These are phyloP conservation scores for Dendryphion nanum DNA, from an alignment of 2,329 filamentous ascomycete species.

Conservation along the genomic window DNA sequence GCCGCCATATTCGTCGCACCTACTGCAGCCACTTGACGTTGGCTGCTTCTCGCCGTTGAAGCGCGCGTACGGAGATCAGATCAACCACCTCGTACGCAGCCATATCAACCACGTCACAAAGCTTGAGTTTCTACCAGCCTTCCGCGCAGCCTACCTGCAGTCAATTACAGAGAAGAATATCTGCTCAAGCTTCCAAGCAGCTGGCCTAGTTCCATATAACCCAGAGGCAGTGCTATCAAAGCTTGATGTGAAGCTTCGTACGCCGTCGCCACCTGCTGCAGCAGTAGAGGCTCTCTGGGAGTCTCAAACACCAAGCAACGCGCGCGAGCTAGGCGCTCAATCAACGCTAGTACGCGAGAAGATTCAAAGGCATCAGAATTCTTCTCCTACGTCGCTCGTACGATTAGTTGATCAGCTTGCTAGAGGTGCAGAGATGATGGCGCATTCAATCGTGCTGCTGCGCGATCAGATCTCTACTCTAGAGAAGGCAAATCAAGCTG, in stretches of 20 bases:
- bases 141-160: constrained; percentile 22
- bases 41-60: constrained; percentile 40
- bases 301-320: constrained; percentile 8
- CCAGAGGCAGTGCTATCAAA: constrained; percentile 31
- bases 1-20: constrained; percentile 35
- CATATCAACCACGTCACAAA: constrained; percentile 29
- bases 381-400: constrained; percentile 2
- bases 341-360: constrained; percentile 5
- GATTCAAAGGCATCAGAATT: constrained; percentile 5
- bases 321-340: constrained; percentile 5
- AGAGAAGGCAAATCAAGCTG: constrained; percentile 5
- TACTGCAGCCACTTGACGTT: constrained; percentile 42
- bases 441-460: constrained; percentile 3
- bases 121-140: constrained; percentile 19
- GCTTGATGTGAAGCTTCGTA: constrained; percentile 23
- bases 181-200: constrained; percentile 26
- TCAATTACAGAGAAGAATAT: constrained; percentile 29
- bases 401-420: constrained; percentile 2
- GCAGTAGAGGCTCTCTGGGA: constrained; percentile 2
- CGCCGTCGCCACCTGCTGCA: constrained; percentile 6
- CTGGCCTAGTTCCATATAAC: constrained; percentile 33
- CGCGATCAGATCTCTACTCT: constrained; percentile 1
- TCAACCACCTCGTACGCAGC: constrained; percentile 26
- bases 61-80: constrained; percentile 24
- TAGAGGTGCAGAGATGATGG: constrained; percentile 6